Evolutionary conservation across 2,329 filamentous ascomycete genomes (phyloP).

Genomic region (Alternaria metachromatica): DNA sequence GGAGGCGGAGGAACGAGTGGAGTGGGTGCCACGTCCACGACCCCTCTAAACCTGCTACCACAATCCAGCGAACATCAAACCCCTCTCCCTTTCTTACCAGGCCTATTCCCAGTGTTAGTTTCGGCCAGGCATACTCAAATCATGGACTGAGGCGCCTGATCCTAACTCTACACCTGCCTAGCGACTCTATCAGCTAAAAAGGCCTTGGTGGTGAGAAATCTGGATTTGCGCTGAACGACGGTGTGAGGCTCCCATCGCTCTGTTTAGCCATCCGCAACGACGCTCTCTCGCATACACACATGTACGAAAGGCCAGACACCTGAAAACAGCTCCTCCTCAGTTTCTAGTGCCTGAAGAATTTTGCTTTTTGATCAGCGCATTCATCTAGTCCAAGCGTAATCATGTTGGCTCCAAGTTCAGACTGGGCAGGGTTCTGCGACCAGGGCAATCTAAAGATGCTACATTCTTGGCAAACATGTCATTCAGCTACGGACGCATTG

Average conservation of each 20-base stretch:
- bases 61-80: constrained; percentile 23
- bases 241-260: neutral
- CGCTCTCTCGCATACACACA: neutral
- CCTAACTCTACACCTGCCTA: neutral
- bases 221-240: neutral
- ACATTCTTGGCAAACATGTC: neutral
- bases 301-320: neutral
- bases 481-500: neutral
- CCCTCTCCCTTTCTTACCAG: neutral
- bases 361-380: neutral
- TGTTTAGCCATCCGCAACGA: neutral
- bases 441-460: neutral
- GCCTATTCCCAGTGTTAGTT: neutral
- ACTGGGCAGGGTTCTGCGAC: neutral
- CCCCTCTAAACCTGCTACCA: constrained; percentile 25
- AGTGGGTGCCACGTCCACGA: constrained; percentile 26
- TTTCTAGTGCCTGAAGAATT: neutral
- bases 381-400: neutral
- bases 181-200: neutral
- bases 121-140: neutral
- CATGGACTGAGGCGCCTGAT: neutral
- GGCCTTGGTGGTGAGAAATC: constrained; percentile 17
- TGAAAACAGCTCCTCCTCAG: neutral
- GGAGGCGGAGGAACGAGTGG: constrained; percentile 29
- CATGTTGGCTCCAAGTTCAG: neutral